Percentiles rank a stretch among this genome's conserved stretches.
These are phyloP conservation scores for Blastocystis sp. DNA, from an alignment of 352 stramenopile genomes.

Conservation along the genomic window DNA sequence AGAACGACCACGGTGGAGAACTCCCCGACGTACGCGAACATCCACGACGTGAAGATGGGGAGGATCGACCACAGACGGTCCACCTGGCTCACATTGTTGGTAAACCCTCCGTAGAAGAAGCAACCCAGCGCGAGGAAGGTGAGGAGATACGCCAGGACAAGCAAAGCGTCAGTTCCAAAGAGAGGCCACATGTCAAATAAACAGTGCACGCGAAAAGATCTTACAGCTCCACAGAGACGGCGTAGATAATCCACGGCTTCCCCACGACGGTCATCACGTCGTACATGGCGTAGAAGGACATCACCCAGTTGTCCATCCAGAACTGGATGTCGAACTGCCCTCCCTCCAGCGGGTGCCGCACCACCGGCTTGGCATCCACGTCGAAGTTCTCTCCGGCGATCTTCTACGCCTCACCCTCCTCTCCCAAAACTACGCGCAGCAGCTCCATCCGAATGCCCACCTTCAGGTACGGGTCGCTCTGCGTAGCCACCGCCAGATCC, in stretches of 20 bases:
- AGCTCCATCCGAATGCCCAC: constrained; percentile 41
- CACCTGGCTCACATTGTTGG: constrained; percentile 56
- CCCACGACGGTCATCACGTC: constrained; percentile 51
- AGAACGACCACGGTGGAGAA: constrained; percentile 9
- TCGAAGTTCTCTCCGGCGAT: constrained; percentile 52
- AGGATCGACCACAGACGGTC: constrained; percentile 54
- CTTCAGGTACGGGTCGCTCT: constrained; percentile 19
- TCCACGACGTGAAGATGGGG: constrained; percentile 26
- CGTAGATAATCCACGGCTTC: constrained; percentile 61
- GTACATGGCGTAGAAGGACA: constrained; percentile 69
- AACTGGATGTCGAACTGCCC: constrained; percentile 65
- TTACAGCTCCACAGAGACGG: constrained; percentile 58
- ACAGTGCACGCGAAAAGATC: background rate
- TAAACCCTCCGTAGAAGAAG: constrained; percentile 23
- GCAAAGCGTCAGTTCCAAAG: background rate
- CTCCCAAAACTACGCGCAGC: background rate
- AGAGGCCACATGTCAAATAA: background rate
- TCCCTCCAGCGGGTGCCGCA: constrained; percentile 26
- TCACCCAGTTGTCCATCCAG: constrained; percentile 50
- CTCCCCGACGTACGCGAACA: background rate
- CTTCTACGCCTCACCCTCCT: constrained; percentile 15
- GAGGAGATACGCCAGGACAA: constrained; percentile 7
- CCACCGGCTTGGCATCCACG: constrained; percentile 2
- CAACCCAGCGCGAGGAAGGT: background rate
- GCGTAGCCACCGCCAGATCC: constrained; percentile 11